These are phyloP conservation scores for Melampsora larici-populina DNA, from an alignment of 1,284 basidiomycete species.

Conservation along the genomic window DNA sequence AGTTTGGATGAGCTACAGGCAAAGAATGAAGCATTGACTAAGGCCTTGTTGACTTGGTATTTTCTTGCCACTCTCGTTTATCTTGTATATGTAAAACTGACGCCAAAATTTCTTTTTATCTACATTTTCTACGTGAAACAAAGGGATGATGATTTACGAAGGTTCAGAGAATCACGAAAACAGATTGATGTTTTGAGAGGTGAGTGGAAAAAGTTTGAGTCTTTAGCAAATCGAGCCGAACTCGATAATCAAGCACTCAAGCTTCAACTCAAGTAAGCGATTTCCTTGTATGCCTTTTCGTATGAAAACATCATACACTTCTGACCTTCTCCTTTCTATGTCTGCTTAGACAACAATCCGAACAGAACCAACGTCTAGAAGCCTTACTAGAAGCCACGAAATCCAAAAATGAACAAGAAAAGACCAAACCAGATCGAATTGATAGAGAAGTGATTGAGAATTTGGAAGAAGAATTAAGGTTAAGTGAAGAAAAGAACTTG, in stretches of 20 bases:
- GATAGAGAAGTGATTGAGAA: neutral
- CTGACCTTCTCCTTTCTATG: neutral
- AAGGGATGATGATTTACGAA: slow-evolving; percentile 34
- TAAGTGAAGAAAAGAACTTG: neutral
- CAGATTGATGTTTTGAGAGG: slow-evolving; percentile 19
- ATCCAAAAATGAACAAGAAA: neutral
- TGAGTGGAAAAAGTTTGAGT: slow-evolving; percentile 12
- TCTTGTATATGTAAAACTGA: neutral
- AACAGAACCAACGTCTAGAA: neutral
- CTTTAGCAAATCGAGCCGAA: neutral
- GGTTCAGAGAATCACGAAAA: slow-evolving; percentile 12
- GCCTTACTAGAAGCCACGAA: neutral
- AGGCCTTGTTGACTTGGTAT: slow-evolving; percentile 22
- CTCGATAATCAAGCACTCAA: slow-evolving; percentile 5
- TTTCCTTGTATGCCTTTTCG: neutral
- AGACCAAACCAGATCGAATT: neutral
- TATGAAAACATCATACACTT: too few relatives aligned
- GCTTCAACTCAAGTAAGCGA: neutral
- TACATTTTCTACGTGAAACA: too few relatives aligned
- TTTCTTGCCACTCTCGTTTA: neutral
- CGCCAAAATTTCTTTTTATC: neutral
- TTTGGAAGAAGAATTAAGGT: neutral
- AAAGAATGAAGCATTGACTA: slow-evolving; percentile 1
- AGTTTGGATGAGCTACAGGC: slow-evolving; percentile 4
- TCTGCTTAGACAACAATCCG: neutral